phyloP scores from a whole-genome alignment of 192 early-diverging fungal genomes.

The Spizellomyces punctatus region DNA sequence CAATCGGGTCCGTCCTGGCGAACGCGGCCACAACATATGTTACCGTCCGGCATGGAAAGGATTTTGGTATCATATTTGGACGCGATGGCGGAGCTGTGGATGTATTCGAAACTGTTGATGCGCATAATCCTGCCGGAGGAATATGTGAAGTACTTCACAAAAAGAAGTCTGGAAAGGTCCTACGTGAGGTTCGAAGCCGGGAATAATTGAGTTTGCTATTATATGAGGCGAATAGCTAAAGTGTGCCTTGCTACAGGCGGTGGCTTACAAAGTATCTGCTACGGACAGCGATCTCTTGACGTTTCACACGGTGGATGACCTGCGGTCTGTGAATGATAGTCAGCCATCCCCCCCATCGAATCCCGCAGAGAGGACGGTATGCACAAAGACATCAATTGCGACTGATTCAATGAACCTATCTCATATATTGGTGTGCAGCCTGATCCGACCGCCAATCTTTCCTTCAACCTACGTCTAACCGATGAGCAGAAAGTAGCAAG shows the following conservation, averaged over 20 bases:
- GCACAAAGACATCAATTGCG: too few species aligned
- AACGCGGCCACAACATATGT: constrained; percentile 16
- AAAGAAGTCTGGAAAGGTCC: constrained; percentile 50
- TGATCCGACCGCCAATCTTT: constrained; percentile 77
- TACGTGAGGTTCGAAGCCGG: constrained; percentile 29
- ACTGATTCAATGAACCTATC: too few species aligned
- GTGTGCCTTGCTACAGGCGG: neutral
- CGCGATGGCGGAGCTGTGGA: constrained; percentile 26
- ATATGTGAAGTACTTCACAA: constrained; percentile 46
- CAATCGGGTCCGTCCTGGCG: constrained; percentile 4
- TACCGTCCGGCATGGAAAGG: constrained; percentile 24
- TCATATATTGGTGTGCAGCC: constrained; percentile 3
- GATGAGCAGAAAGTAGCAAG: constrained; percentile 78
- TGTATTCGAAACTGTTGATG: constrained; percentile 27
- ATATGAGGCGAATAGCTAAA: neutral
- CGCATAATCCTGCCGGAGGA: constrained; percentile 17
- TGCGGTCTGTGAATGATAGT: neutral
- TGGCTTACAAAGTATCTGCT: neutral
- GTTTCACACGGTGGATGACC: constrained; percentile 10
- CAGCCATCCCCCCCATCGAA: too few species aligned
- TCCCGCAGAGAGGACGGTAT: too few species aligned
- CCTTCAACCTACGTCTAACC: constrained; percentile 83
- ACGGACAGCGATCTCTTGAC: neutral
- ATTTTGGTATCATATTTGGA: constrained; percentile 18
- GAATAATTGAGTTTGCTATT: neutral